These are phyloP conservation scores for Alternaria sp. DNA, from an alignment of 2,329 filamentous ascomycete species.

Conservation along the genomic window DNA sequence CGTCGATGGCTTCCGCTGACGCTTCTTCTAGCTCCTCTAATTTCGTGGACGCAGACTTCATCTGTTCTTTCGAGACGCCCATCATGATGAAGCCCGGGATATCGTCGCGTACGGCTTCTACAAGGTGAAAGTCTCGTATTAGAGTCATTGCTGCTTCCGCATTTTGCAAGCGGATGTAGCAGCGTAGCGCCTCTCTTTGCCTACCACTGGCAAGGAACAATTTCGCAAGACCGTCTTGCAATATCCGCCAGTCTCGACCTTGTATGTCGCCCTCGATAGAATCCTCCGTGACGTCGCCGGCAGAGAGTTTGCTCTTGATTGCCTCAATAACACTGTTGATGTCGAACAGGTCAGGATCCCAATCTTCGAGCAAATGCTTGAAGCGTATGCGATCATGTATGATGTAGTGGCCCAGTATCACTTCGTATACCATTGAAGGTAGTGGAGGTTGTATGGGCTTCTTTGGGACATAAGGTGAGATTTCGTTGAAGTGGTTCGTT, in stretches of 20 bases:
- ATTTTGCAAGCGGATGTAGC: constrained; percentile 90
- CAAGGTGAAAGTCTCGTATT: constrained; percentile 86
- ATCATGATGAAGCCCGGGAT: constrained; percentile 88
- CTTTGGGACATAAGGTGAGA: constrained; percentile 81
- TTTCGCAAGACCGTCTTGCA: constrained; percentile 85
- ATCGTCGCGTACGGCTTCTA: constrained; percentile 86
- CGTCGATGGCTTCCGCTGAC: constrained; percentile 80
- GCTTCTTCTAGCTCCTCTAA: constrained; percentile 76
- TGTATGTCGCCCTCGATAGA: constrained; percentile 74
- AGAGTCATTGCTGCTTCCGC: constrained; percentile 86
- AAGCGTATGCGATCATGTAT: constrained; percentile 76
- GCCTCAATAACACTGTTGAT: constrained; percentile 75
- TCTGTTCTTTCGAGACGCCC: constrained; percentile 75
- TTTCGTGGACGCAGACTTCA: constrained; percentile 70
- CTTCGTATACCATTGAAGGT: constrained; percentile 82
- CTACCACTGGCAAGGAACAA: constrained; percentile 83
- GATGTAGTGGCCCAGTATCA: constrained; percentile 88
- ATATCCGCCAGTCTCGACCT: constrained; percentile 83
- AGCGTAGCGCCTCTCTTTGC: constrained; percentile 82
- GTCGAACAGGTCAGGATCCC: constrained; percentile 86
- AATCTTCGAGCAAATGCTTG: constrained; percentile 78
- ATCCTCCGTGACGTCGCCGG: constrained; percentile 75
- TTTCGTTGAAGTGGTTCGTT: constrained; percentile 85
- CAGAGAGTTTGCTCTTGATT: constrained; percentile 81
- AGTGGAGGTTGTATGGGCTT: constrained; percentile 79